Percentiles rank a stretch among this genome's conserved stretches.
Evolutionary conservation across 2,329 filamentous ascomycete species (phyloP).

Genomic region (Pseudodiploospora longispora): DNA sequence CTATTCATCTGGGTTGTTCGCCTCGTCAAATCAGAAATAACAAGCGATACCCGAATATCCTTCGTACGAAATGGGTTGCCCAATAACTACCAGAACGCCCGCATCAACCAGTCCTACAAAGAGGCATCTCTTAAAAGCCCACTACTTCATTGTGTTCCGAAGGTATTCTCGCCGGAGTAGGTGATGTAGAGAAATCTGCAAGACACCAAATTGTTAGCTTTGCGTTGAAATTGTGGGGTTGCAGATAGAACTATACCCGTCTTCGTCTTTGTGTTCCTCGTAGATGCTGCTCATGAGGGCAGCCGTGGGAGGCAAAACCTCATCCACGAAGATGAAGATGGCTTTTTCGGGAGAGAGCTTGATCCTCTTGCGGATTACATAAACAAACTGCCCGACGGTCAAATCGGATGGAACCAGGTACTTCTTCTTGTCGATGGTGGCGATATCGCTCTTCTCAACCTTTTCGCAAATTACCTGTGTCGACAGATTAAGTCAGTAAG

Average conservation of each 20-base stretch:
- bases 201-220: conserved; percentile 10
- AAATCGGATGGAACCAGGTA: conserved; percentile 96
- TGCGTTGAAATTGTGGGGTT: background rate
- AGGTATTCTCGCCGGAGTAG: conserved; percentile 99
- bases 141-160: conserved; percentile 46
- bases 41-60: conserved; percentile 17
- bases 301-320: conserved; percentile 91
- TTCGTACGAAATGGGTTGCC: conserved; percentile 18
- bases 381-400: conserved; percentile 98
- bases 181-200: conserved; percentile 93
- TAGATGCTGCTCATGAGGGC: conserved; percentile 99
- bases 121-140: conserved; percentile 1
- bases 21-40: conserved; percentile 1
- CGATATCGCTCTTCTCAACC: conserved; percentile 98
- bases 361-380: conserved; percentile 99
- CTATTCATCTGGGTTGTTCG: conserved; percentile 2
- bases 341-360: conserved; percentile 99
- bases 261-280: conserved; percentile 92
- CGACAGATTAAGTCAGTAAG: no score
- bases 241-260: conserved; percentile 42
- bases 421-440: conserved; percentile 99
- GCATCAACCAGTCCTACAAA: conserved; percentile 19
- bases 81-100: conserved; percentile 28
- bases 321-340: conserved; percentile 99
- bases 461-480: conserved; percentile 96